These are phyloP conservation scores for Jasminum sambac DNA, from an alignment of 257 asterid genomes.

Conservation along the genomic window DNA sequence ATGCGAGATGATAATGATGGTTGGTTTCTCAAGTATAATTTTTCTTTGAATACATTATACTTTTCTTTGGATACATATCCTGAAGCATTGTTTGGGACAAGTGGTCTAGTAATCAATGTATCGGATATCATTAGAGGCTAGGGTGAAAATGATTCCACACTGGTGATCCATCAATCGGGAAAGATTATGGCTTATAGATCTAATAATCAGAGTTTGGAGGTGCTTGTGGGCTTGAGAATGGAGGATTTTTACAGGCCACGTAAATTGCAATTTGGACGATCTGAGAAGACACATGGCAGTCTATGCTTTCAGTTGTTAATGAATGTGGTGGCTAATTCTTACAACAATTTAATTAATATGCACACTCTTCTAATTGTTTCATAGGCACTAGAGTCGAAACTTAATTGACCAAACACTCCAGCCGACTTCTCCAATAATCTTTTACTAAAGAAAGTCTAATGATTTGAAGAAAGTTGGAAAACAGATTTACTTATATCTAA, in stretches of 20 bases:
- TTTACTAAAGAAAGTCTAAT: background rate
- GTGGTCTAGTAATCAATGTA: background rate
- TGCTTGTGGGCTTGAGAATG: background rate
- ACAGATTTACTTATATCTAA: too few species aligned
- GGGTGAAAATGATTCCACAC: background rate
- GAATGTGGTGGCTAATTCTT: background rate
- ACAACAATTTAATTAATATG: background rate
- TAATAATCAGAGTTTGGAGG: constrained; percentile 2
- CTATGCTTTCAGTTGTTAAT: background rate
- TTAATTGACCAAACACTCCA: background rate
- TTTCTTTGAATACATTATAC: background rate
- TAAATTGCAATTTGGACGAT: background rate
- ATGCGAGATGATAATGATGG: background rate
- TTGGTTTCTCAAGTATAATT: background rate
- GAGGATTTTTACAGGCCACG: background rate
- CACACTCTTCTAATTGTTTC: background rate
- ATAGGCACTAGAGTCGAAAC: background rate
- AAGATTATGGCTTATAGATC: constrained; percentile 3
- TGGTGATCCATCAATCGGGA: constrained; percentile 11
- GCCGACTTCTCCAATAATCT: background rate
- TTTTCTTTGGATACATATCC: too few species aligned
- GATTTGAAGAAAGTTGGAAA: too few species aligned
- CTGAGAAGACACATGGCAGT: background rate
- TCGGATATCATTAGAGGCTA: constrained; percentile 1
- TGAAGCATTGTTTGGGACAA: background rate